Evolutionary conservation across 495 filamentous ascomycete species (phyloP).

Genomic region (Cercophora sp.): DNA sequence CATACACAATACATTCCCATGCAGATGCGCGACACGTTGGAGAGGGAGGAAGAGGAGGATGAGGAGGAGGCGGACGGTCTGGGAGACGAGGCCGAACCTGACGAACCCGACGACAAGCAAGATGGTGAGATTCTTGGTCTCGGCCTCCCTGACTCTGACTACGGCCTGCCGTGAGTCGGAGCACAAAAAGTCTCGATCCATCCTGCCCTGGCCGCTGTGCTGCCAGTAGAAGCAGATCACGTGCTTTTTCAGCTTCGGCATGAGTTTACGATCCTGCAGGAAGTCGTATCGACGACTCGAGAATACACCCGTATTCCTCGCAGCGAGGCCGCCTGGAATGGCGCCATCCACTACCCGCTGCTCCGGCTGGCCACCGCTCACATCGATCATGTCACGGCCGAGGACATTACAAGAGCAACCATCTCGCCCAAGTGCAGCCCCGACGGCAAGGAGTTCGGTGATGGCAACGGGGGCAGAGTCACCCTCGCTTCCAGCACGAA

Average conservation of each 20-base stretch:
- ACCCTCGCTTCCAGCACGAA: conserved; percentile 1
- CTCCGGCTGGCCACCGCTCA: conserved; percentile 2
- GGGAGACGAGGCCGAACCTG: not conserved
- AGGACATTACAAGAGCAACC: conserved; percentile 5
- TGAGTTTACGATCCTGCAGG: conserved; percentile 4
- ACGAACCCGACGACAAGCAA: not conserved
- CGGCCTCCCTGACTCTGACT: not conserved
- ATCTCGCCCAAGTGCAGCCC: conserved; percentile 2
- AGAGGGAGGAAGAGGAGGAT: not conserved
- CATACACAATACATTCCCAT: conserved; percentile 1
- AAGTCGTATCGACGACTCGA: conserved; percentile 1
- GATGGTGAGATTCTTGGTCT: not conserved
- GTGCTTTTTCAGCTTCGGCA: conserved; percentile 1
- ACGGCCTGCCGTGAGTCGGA: not conserved
- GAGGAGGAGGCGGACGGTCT: not conserved
- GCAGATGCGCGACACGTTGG: not conserved
- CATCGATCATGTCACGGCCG: not conserved
- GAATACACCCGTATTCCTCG: not conserved
- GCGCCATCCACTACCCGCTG: not conserved
- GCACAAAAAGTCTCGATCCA: not conserved
- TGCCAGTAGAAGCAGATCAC: not conserved
- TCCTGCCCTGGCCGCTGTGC: not conserved
- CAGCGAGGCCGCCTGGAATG: conserved; percentile 2
- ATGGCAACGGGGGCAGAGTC: conserved; percentile 4
- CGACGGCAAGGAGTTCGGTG: conserved; percentile 3